Evolutionary conservation across 1,284 basidiomycete species (phyloP), one percentile per base, ranked within the genome.

Genomic region (Termitomyces sp.): DNA sequence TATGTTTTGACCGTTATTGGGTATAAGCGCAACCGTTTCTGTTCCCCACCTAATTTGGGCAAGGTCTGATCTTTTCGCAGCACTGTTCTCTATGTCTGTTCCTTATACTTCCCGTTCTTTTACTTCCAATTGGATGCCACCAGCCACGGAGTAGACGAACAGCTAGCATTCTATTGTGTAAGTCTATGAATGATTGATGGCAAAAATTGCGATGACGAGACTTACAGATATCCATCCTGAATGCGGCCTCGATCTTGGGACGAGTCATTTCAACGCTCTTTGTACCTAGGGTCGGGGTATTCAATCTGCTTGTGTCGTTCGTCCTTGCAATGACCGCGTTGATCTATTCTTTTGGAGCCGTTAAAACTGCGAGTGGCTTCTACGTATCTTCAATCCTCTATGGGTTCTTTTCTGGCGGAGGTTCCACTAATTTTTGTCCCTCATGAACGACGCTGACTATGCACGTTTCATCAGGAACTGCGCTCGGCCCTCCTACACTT

Each of bases 361-460:
- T 44, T 21, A 28, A 49, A 10, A 39, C 48, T 21, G 10, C 43
- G 3, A 42, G 46, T 11, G 54, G 46, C 6, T 48, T 55, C 39
- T 28, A 34, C 4, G 56, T 66, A n/a, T 77, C 80, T 44, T 72
- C 73, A 8, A 57, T 75, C 31, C 57, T 81, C 14, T 82, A 72
- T 53, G 79, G 80, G 0, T 66, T 79, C 49, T 78, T 80, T 57
- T 73, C 71, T 19, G 79, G 77, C 3, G 68, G 71, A 38, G 70
- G 73, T 72, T 47, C 8, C 19, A 18, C 26, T 9, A 21, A 11
- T 38, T 8, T 28, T 37, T 38, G 10, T 26, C 19, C 30, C 8
- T 45, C 6, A 34, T 34, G 19, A 45, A 9, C 14, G 19, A 45
- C 14, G 9, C 31, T 45, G 30, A 45, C 1, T 3, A 33, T 45